A percentile compares a stretch with the other conserved stretches of the same genome.
Conservation (phyloP, 2,329 filamentous ascomycete genomes). For the Pyrenophora seminiperda region DNA sequence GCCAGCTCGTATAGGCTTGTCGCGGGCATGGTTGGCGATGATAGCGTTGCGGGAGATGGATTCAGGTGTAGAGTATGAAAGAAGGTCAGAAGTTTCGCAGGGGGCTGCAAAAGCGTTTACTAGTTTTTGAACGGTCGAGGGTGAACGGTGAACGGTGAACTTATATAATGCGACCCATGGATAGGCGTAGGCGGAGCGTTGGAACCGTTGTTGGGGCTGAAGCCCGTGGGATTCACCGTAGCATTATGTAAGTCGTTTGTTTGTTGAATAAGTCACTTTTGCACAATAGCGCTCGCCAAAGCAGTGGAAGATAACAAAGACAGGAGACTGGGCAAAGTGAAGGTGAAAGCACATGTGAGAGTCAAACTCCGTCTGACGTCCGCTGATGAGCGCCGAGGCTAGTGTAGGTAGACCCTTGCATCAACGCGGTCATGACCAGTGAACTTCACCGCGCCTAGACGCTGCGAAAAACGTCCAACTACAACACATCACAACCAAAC, state of each 20-base stretch:
- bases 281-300: background rate
- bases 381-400: conserved; percentile 7
- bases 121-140: conserved; percentile 1
- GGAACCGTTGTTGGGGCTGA: conserved; percentile 6
- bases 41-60: background rate
- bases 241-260: conserved; percentile 6
- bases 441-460: conserved; percentile 12
- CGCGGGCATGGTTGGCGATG: conserved; percentile 39
- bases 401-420: conserved; percentile 5
- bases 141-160: conserved; percentile 1
- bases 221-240: conserved; percentile 11
- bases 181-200: conserved; percentile 6
- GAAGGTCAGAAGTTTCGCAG: too few species aligned
- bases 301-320: background rate
- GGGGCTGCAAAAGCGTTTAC: background rate
- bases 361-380: conserved; percentile 16
- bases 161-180: conserved; percentile 10
- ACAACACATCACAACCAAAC: background rate
- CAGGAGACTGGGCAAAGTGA: background rate
- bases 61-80: background rate
- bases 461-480: background rate
- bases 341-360: conserved; percentile 3
- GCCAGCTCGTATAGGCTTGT: conserved; percentile 49
- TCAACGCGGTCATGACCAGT: conserved; percentile 1
- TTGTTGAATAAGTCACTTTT: background rate